phyloP scores from a whole-genome alignment of 1,284 basidiomycete genomes.

The Puccinia hordei region DNA sequence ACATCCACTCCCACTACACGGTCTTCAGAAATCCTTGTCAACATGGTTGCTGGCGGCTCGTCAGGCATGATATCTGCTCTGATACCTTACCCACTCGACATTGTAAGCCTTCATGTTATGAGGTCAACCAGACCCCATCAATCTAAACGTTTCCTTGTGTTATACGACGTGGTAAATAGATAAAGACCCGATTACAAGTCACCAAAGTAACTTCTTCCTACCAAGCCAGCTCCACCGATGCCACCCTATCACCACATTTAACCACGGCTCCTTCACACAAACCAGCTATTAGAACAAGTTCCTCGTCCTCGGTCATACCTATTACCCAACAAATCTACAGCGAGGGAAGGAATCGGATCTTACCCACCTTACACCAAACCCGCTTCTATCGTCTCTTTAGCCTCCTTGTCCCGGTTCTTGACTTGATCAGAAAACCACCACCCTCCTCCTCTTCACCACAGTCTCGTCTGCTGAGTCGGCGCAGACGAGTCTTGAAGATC shows the following conservation, averaged over 20 bases:
- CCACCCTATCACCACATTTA: neutral
- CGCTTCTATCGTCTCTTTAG: slow-evolving; percentile 51
- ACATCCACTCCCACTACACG: slow-evolving; percentile 42
- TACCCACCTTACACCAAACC: slow-evolving; percentile 53
- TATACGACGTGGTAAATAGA: neutral
- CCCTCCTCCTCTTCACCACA: neutral
- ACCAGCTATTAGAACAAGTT: neutral
- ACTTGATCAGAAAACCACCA: slow-evolving; percentile 24
- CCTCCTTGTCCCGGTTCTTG: slow-evolving; percentile 45
- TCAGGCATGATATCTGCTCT: slow-evolving; percentile 56
- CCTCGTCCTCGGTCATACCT: slow-evolving; percentile 13
- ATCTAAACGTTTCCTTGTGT: neutral
- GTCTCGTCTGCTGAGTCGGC: neutral
- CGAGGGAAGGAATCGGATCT: slow-evolving; percentile 42
- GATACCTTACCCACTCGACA: slow-evolving; percentile 56
- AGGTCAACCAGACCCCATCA: neutral
- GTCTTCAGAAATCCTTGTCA: slow-evolving; percentile 54
- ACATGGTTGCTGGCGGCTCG: slow-evolving; percentile 55
- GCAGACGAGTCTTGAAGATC: slow-evolving; percentile 27
- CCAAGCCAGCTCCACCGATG: slow-evolving; percentile 19
- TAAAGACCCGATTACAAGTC: slow-evolving; percentile 48
- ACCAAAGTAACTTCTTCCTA: slow-evolving; percentile 47
- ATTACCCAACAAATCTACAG: slow-evolving; percentile 45
- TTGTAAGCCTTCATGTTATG: slow-evolving; percentile 6
- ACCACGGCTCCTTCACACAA: neutral